phyloP scores from a whole-genome alignment of 352 stramenopile genomes.

The Phytophthora gonapodyides region DNA sequence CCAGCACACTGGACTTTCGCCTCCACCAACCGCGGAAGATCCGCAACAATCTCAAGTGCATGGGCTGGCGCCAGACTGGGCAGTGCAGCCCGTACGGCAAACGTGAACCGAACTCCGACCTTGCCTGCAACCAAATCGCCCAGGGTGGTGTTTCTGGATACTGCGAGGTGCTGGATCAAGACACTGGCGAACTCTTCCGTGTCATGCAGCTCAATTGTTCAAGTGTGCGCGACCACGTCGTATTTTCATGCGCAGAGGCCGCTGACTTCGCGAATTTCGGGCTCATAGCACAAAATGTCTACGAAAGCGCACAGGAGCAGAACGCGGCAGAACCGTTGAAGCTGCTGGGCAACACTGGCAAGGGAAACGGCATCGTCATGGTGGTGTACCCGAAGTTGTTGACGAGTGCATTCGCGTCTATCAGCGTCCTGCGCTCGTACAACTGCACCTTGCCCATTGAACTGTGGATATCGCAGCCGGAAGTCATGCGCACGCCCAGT shows the following conservation, averaged over 20 bases:
- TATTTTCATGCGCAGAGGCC: conserved; percentile 60
- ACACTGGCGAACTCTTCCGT: conserved; percentile 64
- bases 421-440: conserved; percentile 49
- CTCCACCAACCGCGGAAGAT: conserved; percentile 37
- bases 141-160: conserved; percentile 55
- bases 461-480: conserved; percentile 63
- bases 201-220: conserved; percentile 75
- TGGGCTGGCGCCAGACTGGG: conserved; percentile 67
- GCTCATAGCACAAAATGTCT: conserved; percentile 36
- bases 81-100: conserved; percentile 49
- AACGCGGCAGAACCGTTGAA: conserved; percentile 22
- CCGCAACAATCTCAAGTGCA: conserved; percentile 49
- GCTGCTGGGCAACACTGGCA: conserved; percentile 37
- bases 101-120: conserved; percentile 56
- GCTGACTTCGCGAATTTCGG: conserved; percentile 71
- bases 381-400: conserved; percentile 75
- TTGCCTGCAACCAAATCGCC: conserved; percentile 52
- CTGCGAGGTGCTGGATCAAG: conserved; percentile 62
- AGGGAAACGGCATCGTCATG: conserved; percentile 65
- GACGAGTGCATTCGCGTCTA: conserved; percentile 67
- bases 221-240: conserved; percentile 52
- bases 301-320: conserved; percentile 31
- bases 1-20: conserved; percentile 42
- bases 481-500: conserved; percentile 38
- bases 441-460: conserved; percentile 73